Conservation (phyloP, 2,329 filamentous ascomycete genomes). For the Plenodomus lindquistii region DNA sequence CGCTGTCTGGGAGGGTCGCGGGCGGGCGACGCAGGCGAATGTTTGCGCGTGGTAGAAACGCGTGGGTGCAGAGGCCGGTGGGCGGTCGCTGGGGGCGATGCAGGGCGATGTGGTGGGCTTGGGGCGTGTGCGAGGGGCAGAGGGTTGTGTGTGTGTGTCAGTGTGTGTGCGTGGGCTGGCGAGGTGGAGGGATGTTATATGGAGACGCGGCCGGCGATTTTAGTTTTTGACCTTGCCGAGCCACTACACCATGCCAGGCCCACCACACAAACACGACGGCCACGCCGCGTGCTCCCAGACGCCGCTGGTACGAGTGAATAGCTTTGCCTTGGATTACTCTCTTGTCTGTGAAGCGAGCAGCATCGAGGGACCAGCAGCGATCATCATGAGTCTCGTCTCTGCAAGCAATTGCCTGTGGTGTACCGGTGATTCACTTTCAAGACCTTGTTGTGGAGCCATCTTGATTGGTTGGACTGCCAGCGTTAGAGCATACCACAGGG, state of each 20-base stretch:
- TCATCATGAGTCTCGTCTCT: neutral
- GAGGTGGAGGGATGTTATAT: slow-evolving; percentile 21
- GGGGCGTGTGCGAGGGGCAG: neutral
- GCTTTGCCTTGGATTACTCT: neutral
- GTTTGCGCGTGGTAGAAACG: slow-evolving; percentile 12
- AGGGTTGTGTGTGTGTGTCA: slow-evolving; percentile 24
- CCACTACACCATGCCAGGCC: slow-evolving; percentile 8
- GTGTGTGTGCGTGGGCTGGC: slow-evolving; percentile 25
- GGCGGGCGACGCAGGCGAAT: slow-evolving; percentile 24
- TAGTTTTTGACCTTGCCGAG: slow-evolving; percentile 21
- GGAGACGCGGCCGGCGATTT: slow-evolving; percentile 12
- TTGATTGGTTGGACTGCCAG: too few species aligned
- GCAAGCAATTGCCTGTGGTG: neutral
- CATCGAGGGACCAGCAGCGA: neutral
- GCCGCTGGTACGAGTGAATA: slow-evolving; percentile 1
- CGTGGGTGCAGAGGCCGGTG: slow-evolving; percentile 4
- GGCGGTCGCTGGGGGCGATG: neutral
- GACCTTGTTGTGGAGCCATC: too few species aligned
- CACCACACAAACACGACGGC: slow-evolving; percentile 3
- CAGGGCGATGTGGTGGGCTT: slow-evolving; percentile 3
- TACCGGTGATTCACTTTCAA: neutral
- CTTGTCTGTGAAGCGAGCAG: neutral
- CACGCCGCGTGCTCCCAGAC: slow-evolving; percentile 8
- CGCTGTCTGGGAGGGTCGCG: slow-evolving; percentile 33
- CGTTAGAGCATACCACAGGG: neutral